Evolutionary conservation across 805 yeast genomes (phyloP).

Genomic region (Kuraishia ogatae): DNA sequence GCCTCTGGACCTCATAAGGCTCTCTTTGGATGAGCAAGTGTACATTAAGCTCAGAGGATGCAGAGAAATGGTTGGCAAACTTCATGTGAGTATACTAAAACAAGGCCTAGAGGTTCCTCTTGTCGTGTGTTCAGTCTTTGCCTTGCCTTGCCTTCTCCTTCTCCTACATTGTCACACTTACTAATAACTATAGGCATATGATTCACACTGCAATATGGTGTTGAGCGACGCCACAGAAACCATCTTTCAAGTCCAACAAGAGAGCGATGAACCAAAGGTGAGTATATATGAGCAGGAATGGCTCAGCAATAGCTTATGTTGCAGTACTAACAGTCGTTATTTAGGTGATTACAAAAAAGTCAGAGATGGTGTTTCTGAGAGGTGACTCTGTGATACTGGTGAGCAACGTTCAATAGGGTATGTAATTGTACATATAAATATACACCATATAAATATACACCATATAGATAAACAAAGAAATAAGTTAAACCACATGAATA

Average conservation of each 20-base stretch:
- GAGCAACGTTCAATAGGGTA: not conserved
- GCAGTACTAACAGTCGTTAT: slow-evolving; percentile 10
- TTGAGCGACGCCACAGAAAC: slow-evolving; percentile 89
- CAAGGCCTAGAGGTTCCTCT: too few relatives aligned
- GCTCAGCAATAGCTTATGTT: too few relatives aligned
- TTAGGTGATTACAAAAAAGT: slow-evolving; percentile 40
- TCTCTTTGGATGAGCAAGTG: slow-evolving; percentile 79
- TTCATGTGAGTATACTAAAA: slow-evolving; percentile 47
- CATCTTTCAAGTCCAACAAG: slow-evolving; percentile 49
- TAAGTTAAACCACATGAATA: too few relatives aligned
- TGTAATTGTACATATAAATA: not conserved
- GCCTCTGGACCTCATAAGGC: slow-evolving; percentile 85
- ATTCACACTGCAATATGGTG: slow-evolving; percentile 94
- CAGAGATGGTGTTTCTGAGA: slow-evolving; percentile 90
- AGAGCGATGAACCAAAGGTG: slow-evolving; percentile 31
- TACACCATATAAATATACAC: too few relatives aligned
- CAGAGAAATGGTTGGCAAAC: slow-evolving; percentile 80
- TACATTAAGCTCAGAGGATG: slow-evolving; percentile 90
- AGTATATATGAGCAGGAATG: slow-evolving; percentile 5
- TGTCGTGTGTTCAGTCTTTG: too few relatives aligned
- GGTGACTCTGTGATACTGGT: slow-evolving; percentile 95
- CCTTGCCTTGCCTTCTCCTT: too few relatives aligned
- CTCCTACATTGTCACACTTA: too few relatives aligned
- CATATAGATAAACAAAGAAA: too few relatives aligned
- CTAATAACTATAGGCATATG: slow-evolving; percentile 53